Evolutionary conservation across 192 early-diverging fungal species (phyloP).

Genomic region (Chytriomyces hyalinus): DNA sequence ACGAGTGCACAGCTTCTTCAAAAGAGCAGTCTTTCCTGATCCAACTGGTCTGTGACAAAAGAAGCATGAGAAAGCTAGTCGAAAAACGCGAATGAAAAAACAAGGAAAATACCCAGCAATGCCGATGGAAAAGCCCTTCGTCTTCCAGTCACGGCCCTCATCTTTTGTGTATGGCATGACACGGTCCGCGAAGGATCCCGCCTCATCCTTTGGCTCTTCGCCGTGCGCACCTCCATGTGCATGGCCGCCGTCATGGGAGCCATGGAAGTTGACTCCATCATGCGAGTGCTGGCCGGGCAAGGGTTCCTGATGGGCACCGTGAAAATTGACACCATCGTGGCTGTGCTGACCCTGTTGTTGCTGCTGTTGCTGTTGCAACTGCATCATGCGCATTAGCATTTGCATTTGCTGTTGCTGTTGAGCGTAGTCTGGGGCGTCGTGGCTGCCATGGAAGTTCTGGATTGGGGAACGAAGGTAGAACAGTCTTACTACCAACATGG

Average conservation of each 20-base stretch:
- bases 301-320: constrained; percentile 18
- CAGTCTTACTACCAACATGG: not conserved
- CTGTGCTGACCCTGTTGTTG: constrained; percentile 10
- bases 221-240: constrained; percentile 39
- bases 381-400: constrained; percentile 18
- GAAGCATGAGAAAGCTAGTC: not conserved
- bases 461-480: not conserved
- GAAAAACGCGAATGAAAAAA: not conserved
- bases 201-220: constrained; percentile 86
- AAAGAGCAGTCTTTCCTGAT: constrained; percentile 90
- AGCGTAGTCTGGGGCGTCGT: not conserved
- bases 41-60: constrained; percentile 79
- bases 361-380: constrained; percentile 15
- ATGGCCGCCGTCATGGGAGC: constrained; percentile 19
- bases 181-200: constrained; percentile 81
- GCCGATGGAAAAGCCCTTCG: constrained; percentile 91
- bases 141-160: constrained; percentile 79
- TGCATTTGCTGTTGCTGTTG: constrained; percentile 24
- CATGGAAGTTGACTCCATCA: constrained; percentile 35
- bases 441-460: constrained; percentile 23
- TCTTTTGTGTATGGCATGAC: constrained; percentile 53
- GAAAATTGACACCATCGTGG: constrained; percentile 14
- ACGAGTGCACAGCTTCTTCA: constrained; percentile 89
- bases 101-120: constrained; percentile 76
- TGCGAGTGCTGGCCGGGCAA: constrained; percentile 25